phyloP scores from a whole-genome alignment of 2,329 filamentous ascomycete species.

The Aspergillus spinulosporus region DNA sequence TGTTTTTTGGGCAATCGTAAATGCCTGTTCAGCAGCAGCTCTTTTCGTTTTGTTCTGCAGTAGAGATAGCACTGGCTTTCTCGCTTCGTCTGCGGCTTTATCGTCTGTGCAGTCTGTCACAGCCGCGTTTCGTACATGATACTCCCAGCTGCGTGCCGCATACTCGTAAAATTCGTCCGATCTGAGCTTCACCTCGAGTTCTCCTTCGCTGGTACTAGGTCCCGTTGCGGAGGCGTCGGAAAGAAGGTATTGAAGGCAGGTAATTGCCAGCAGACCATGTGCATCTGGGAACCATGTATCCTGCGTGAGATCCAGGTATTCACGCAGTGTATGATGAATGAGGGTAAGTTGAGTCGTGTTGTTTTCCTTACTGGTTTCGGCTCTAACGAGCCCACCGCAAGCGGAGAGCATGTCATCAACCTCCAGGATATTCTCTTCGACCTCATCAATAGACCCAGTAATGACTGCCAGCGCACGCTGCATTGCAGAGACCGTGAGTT shows the following conservation, averaged over 20 bases:
- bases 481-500: not conserved
- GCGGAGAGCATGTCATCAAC: not conserved
- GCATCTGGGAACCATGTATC: slow-evolving; percentile 33
- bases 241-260: slow-evolving; percentile 25
- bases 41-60: no score
- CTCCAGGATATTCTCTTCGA: not conserved
- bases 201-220: not conserved
- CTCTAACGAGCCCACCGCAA: slow-evolving; percentile 19
- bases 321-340: slow-evolving; percentile 49
- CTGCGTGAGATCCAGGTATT: slow-evolving; percentile 42
- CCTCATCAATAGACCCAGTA: not conserved
- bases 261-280: slow-evolving; percentile 28
- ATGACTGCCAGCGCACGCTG: slow-evolving; percentile 9
- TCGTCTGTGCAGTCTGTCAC: no score
- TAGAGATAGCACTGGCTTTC: no score
- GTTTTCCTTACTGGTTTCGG: slow-evolving; percentile 39
- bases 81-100: no score
- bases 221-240: not conserved
- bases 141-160: not conserved
- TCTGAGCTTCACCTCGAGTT: not conserved
- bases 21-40: no score
- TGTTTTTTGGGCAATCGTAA: no score
- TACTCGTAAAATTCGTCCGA: not conserved
- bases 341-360: slow-evolving; percentile 38
- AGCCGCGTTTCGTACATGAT: not conserved